A percentile compares a stretch with the other conserved stretches of the same genome.
These are phyloP conservation scores for Jackrogersella multiformis DNA, from an alignment of 495 filamentous ascomycete genomes.

Conservation along the genomic window DNA sequence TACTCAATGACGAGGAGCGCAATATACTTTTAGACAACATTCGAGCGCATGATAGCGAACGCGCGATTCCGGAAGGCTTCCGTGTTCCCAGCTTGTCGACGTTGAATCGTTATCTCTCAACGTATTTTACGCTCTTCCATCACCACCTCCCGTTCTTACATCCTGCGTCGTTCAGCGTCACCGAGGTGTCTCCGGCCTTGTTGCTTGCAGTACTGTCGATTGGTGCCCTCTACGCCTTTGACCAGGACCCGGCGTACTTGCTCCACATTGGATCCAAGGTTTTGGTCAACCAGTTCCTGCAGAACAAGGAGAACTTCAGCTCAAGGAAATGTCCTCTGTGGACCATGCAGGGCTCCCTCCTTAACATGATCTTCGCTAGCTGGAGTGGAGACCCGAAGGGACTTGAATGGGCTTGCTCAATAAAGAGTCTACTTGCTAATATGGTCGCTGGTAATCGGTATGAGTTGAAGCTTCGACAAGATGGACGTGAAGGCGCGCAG, in stretches of 20 bases:
- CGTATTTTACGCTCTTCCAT: conserved; percentile 97
- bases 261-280: conserved; percentile 98
- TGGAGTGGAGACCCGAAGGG: conserved; percentile 99
- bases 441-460: conserved; percentile 99
- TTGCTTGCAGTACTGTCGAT: conserved; percentile 94
- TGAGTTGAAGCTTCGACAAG: conserved; percentile 89
- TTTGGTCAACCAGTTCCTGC: conserved; percentile 93
- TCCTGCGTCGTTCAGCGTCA: conserved; percentile 87
- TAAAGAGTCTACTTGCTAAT: conserved; percentile 96
- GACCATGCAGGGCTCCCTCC: conserved; percentile 94
- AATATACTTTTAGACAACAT: conserved; percentile 86
- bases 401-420: conserved; percentile 97
- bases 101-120: conserved; percentile 89
- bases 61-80: conserved; percentile 87
- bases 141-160: conserved; percentile 97
- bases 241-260: conserved; percentile 93
- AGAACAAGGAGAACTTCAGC: conserved; percentile 98
- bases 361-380: conserved; percentile 99
- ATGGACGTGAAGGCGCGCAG: conserved; percentile 80
- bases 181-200: conserved; percentile 78
- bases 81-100: conserved; percentile 79
- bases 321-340: conserved; percentile 97
- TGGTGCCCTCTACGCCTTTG: conserved; percentile 94
- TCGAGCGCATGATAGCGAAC: conserved; percentile 77
- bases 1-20: conserved; percentile 79